phyloP scores from a whole-genome alignment of 352 stramenopile species.

The Phytophthora sojae region DNA sequence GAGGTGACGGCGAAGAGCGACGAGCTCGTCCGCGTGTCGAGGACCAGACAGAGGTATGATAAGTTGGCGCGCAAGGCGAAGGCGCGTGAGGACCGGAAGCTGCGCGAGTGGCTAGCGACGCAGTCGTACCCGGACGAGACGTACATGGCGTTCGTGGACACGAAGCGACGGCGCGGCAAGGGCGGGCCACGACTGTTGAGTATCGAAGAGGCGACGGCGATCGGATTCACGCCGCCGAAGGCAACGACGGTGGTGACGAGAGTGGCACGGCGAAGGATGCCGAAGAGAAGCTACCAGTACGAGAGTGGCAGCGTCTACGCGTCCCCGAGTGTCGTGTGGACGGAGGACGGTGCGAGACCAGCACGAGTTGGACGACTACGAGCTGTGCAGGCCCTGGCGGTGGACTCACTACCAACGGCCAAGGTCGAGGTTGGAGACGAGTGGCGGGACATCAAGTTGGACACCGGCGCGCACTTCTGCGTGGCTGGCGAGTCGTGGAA shows the following conservation, averaged over 20 bases:
- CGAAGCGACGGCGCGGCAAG: not conserved
- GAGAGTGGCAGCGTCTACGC: not conserved
- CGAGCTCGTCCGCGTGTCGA: not conserved
- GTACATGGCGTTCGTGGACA: not conserved
- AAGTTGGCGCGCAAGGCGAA: not conserved
- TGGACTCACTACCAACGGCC: too few relatives aligned
- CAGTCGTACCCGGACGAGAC: too few relatives aligned
- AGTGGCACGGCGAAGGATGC: not conserved
- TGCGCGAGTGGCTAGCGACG: not conserved
- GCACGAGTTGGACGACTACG: not conserved
- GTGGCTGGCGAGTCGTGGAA: not conserved
- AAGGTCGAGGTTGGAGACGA: too few relatives aligned
- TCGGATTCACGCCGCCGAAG: not conserved
- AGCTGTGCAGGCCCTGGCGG: not conserved
- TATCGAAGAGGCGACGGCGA: not conserved
- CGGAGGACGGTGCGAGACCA: not conserved
- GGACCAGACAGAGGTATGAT: not conserved
- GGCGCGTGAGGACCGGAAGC: not conserved
- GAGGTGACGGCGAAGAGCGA: not conserved
- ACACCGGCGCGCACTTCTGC: not conserved
- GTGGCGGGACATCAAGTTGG: not conserved
- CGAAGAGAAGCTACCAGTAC: not conserved
- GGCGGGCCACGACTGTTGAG: not conserved
- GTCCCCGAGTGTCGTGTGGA: not conserved
- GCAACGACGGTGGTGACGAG: not conserved